These are phyloP conservation scores for Whalleya microplaca DNA, from an alignment of 2,329 filamentous ascomycete species.

Conservation along the genomic window DNA sequence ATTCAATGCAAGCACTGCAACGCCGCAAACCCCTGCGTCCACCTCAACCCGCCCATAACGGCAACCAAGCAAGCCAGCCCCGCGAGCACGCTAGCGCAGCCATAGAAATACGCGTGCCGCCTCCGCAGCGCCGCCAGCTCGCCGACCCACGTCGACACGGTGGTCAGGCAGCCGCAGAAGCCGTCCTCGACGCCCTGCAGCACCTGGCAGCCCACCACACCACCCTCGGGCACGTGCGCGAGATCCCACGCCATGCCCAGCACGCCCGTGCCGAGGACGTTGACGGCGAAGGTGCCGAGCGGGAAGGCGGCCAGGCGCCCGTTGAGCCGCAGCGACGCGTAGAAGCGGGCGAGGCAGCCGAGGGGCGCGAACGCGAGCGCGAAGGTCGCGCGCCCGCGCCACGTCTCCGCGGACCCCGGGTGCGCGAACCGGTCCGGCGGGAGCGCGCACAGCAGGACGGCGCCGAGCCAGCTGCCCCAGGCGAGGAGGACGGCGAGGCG, in stretches of 20 bases:
- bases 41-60: conserved; percentile 76
- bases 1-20: conserved; percentile 43
- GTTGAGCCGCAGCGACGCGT: conserved; percentile 73
- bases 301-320: conserved; percentile 69
- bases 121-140: conserved; percentile 58
- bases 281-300: conserved; percentile 82
- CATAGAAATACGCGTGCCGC: conserved; percentile 69
- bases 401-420: conserved; percentile 53
- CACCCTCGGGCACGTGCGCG: conserved; percentile 64
- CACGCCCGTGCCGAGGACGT: conserved; percentile 75
- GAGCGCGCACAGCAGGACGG: conserved; percentile 71
- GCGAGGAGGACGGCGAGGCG: conserved; percentile 65
- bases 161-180: conserved; percentile 69
- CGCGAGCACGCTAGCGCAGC: conserved; percentile 59
- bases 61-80: conserved; percentile 65
- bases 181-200: conserved; percentile 69
- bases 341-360: conserved; percentile 78
- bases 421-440: conserved; percentile 61
- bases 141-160: conserved; percentile 68
- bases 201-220: conserved; percentile 67
- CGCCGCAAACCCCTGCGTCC: conserved; percentile 62
- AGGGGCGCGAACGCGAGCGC: conserved; percentile 81
- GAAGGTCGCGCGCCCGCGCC: conserved; percentile 78
- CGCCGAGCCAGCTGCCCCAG: conserved; percentile 77
- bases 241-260: conserved; percentile 79